Evolutionary conservation across 805 yeast genomes (phyloP), one percentile per base, ranked within the genome.

Genomic region (Nakazawaea wyomingensis): DNA sequence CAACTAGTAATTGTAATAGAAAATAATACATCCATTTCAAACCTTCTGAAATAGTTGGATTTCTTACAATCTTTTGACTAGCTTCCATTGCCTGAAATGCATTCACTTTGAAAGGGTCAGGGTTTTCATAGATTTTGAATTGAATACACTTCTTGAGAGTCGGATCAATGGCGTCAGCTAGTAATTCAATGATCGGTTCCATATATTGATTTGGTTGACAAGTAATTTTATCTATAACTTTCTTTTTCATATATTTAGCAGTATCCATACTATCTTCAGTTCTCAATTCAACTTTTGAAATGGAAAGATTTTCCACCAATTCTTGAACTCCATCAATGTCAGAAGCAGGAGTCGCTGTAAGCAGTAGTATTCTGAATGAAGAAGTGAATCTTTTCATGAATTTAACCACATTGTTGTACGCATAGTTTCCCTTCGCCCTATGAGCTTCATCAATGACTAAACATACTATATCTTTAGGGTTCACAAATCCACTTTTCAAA

Each of bases 261-360:
- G 88, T 82, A 58, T 95, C 98, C 14, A 78, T 69, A 50, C 93
- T 82, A 29, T 76, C 75, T 55, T 93, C 98, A 0, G 96, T 85
- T 46, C 98, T 68, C 17, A 90, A 78, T 57, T 91, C 97, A 34
- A 89, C 80, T 43, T 72, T 72, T 0, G 96, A 82, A 1, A 93
- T 85, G 21, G 63, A 62, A 46, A 93, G 64, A 52, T 86, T 87
- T 44, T 76, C 73, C 1, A 93, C 80, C 21, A 93, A 83, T 37
- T 78, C 82, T 59, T 95, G 97, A 0, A 95, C 95, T 2, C 91
- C 86, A 45, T 85, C 95, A 1, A 87, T 74, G 46, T 83, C 83
- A 0, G 95, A 71, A 0, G 96, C 93, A 0, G 99, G 99, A 0
- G 99, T 93, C 1, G 99, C 99, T 0, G 98, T 89, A 48, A 93